Base-by-base conservation (phyloP, 2,329 filamentous ascomycete species). In the Fusarium sp. region DNA sequence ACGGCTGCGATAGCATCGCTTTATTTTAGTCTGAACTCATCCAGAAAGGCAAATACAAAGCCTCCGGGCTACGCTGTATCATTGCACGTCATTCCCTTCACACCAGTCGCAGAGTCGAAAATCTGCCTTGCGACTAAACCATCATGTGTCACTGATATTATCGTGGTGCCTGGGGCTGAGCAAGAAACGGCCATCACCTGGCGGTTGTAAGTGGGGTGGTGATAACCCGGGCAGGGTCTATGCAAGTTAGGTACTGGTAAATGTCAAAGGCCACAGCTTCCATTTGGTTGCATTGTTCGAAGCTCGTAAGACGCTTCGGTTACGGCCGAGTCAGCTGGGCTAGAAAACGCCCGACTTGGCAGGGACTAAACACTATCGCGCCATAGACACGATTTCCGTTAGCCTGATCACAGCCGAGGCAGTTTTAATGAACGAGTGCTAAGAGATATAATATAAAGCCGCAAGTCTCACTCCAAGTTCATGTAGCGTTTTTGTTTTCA, bases 371-470 rank as follows among this genome's bases (percentile, higher is more conserved):
- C n/a, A n/a, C n/a, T n/a, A n/a, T n/a, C n/a, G n/a, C n/a, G n/a
- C 20, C 6, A 36, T 20, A 13, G n/a, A 21, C 10, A 40, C 25
- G 11, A 45, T n/a, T 45, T 9, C 7, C 49, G 37, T 36, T 29
- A 43, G 57, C 50, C 17, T 15, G 15, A 45, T 21, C 29, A 25
- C 33, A 37, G 39, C 35, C 40, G 13, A 36, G 46, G 27, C 25
- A 23, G 21, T 25, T 18, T 25, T 39, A 21, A 49, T 20, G 14
- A 29, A 17, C 27, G 39, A 20, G 5, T 25, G 23, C 39, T n/a
- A 3, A 33, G 8, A 56, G 21, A 48, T 49, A 63, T 39, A 63
- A 43, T 57, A 63, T 43, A 63, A 48, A 63, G 13, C 0, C 15
- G 11, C 13, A 13, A 3, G 6, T 15, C 6, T 21, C 10, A 13